phyloP scores from a whole-genome alignment of 208 protist species.

The Phytomonas sp. region DNA sequence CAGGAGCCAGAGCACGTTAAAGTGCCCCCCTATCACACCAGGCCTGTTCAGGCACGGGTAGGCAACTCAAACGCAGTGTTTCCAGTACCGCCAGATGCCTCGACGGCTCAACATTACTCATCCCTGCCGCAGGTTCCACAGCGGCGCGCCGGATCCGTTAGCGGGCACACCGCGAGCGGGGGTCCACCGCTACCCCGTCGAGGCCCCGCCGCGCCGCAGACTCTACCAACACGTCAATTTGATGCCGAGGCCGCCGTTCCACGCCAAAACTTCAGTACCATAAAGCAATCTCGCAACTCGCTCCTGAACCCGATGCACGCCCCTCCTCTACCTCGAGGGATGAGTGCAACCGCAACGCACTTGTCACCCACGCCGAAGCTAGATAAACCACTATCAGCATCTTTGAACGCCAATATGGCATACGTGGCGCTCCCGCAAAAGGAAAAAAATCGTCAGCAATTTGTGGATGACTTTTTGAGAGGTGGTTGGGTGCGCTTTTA shows the following conservation, averaged over 20 bases:
- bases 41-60: no score
- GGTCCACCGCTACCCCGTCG: slow-evolving; percentile 59
- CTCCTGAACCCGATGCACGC: slow-evolving; percentile 37
- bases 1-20: slow-evolving; percentile 5
- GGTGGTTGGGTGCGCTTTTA: slow-evolving; percentile 85
- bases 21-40: slow-evolving; percentile 11
- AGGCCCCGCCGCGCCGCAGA: slow-evolving; percentile 34
- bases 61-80: no score
- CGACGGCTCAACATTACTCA: no score
- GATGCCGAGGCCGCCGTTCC: slow-evolving; percentile 23
- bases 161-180: slow-evolving; percentile 37
- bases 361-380: slow-evolving; percentile 1
- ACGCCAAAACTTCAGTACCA: slow-evolving; percentile 26
- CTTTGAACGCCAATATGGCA: slow-evolving; percentile 17
- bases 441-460: slow-evolving; percentile 64
- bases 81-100: no score
- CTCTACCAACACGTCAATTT: slow-evolving; percentile 10
- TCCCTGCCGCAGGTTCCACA: no score
- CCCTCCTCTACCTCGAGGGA: not conserved
- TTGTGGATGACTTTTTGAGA: slow-evolving; percentile 75
- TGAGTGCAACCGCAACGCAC: not conserved
- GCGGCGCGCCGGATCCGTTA: slow-evolving; percentile 34
- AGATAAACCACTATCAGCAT: slow-evolving; percentile 10
- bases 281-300: slow-evolving; percentile 33
- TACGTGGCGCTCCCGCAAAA: slow-evolving; percentile 72